Evolutionary conservation across 306 rosid genomes (phyloP).

Genomic region (Pyrus bretschneideri): DNA sequence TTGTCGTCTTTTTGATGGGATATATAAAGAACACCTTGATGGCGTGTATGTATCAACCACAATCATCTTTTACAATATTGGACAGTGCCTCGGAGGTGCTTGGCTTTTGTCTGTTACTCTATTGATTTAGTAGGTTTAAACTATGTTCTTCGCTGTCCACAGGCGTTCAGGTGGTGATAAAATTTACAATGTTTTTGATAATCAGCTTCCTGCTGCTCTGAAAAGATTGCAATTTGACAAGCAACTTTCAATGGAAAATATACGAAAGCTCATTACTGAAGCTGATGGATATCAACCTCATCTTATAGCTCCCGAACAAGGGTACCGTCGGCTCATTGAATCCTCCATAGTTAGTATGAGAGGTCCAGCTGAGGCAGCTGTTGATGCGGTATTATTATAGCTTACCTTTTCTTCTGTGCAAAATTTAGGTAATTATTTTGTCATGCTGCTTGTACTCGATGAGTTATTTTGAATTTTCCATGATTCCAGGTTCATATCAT

Average conservation of each 20-base stretch:
- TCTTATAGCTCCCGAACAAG: conserved; percentile 95
- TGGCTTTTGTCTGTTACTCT: conserved; percentile 1
- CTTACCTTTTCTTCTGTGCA: neutral
- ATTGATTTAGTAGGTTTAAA: neutral
- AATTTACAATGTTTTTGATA: conserved; percentile 81
- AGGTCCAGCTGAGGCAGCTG: conserved; percentile 97
- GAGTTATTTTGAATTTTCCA: conserved; percentile 13
- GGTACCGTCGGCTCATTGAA: conserved; percentile 91
- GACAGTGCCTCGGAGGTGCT: conserved; percentile 9
- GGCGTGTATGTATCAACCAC: conserved; percentile 67
- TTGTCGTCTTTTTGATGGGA: conserved; percentile 77
- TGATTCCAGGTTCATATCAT: conserved; percentile 59
- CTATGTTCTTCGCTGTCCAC: conserved; percentile 19
- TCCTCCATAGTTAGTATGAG: conserved; percentile 69
- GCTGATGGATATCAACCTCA: conserved; percentile 99
- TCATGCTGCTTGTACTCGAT: neutral
- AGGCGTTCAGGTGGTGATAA: conserved; percentile 97
- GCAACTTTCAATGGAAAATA: conserved; percentile 93
- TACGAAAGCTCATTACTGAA: conserved; percentile 82
- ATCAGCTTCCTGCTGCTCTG: conserved; percentile 94
- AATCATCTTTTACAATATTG: neutral
- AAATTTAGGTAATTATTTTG: neutral
- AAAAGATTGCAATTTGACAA: conserved; percentile 94
- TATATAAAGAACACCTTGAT: conserved; percentile 90
- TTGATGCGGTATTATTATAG: conserved; percentile 67